Percentiles rank a stretch among this genome's conserved stretches.
phyloP scores from a whole-genome alignment of 1,284 basidiomycete genomes.

The Austropuccinia psidii region DNA sequence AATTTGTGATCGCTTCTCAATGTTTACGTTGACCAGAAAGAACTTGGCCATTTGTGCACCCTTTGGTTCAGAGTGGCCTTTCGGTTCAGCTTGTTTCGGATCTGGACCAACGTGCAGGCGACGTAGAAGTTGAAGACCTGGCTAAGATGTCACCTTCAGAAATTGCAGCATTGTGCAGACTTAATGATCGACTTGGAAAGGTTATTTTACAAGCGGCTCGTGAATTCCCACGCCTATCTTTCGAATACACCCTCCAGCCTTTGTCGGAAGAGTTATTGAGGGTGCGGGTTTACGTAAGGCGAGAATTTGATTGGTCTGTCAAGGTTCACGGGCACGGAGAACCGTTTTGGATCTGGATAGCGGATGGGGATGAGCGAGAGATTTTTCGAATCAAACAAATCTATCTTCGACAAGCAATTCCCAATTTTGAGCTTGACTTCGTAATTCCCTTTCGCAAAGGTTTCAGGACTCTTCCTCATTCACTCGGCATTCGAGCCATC shows the following conservation, averaged over 20 bases:
- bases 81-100: constrained; percentile 73
- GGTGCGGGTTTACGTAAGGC: constrained; percentile 60
- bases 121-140: constrained; percentile 69
- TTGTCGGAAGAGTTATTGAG: constrained; percentile 76
- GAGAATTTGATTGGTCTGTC: constrained; percentile 74
- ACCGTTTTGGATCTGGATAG: constrained; percentile 94
- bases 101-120: constrained; percentile 73
- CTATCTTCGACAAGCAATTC: constrained; percentile 61
- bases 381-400: constrained; percentile 78
- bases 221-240: constrained; percentile 71
- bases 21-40: constrained; percentile 68
- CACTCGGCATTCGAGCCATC: constrained; percentile 65
- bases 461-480: constrained; percentile 52
- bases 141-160: constrained; percentile 64
- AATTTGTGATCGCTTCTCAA: too few relatives aligned
- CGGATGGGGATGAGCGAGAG: constrained; percentile 67
- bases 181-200: constrained; percentile 76
- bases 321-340: constrained; percentile 69
- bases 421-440: constrained; percentile 61
- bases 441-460: constrained; percentile 61
- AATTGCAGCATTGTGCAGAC: constrained; percentile 73
- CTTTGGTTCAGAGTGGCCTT: constrained; percentile 66
- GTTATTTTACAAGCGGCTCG: constrained; percentile 72
- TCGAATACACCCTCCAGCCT: constrained; percentile 68
- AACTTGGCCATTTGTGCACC: constrained; percentile 94